Conservation (phyloP, 495 filamentous ascomycete genomes). For the Endocarpon pusillum region DNA sequence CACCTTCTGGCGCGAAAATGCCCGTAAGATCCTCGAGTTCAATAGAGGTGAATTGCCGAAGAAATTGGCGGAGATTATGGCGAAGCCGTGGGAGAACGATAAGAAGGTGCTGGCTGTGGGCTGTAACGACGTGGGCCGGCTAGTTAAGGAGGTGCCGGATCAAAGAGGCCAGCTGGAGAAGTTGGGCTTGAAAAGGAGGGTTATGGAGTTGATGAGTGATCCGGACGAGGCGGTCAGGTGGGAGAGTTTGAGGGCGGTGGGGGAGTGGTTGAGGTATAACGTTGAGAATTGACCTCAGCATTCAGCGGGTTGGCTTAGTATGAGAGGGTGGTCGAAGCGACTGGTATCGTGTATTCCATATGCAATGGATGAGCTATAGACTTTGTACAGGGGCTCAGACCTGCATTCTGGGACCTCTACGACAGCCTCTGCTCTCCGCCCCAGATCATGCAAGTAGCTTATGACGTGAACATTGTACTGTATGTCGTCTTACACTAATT, state of each 20-base stretch:
- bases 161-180: conserved; percentile 69
- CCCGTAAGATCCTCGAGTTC: conserved; percentile 77
- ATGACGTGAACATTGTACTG: too few species aligned
- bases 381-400: too few species aligned
- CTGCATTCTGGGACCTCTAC: too few species aligned
- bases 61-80: conserved; percentile 75
- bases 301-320: too few species aligned
- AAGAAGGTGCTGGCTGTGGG: conserved; percentile 92
- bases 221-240: conserved; percentile 79
- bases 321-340: too few species aligned
- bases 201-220: conserved; percentile 94
- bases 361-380: too few species aligned
- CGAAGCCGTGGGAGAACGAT: conserved; percentile 74
- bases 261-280: conserved; percentile 85
- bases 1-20: conserved; percentile 89
- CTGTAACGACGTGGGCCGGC: conserved; percentile 78
- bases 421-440: too few species aligned
- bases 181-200: conserved; percentile 71
- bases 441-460: too few species aligned
- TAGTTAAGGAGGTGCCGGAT: conserved; percentile 86
- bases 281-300: conserved; percentile 44
- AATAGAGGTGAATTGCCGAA: conserved; percentile 61
- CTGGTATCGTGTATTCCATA: too few species aligned
- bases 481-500: too few species aligned
- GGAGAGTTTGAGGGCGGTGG: conserved; percentile 87